Evolutionary conservation across 352 stramenopile species (phyloP).

Genomic region (Phytopythium sindhum): DNA sequence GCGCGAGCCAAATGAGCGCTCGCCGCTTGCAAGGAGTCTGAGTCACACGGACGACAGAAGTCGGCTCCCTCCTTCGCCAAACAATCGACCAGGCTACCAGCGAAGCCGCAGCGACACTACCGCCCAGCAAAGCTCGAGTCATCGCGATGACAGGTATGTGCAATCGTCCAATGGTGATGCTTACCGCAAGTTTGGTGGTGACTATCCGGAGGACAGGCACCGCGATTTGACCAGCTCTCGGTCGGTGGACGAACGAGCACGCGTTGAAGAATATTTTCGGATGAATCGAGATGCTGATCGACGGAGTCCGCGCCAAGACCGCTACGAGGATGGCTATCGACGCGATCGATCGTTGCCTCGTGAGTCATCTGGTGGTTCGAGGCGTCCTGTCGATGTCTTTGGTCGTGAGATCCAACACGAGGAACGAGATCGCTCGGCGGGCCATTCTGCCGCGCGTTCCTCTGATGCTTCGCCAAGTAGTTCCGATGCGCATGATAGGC

Average conservation of each 20-base stretch:
- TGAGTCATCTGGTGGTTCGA: neutral
- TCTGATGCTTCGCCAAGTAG: neutral
- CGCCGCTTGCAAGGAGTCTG: neutral
- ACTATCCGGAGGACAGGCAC: neutral
- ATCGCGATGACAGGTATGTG: slow-evolving; percentile 2
- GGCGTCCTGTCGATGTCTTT: neutral
- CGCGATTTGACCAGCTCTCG: neutral
- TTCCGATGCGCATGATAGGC: neutral
- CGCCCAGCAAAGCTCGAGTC: neutral
- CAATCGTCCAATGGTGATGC: neutral
- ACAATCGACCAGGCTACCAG: slow-evolving; percentile 2
- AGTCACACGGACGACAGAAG: slow-evolving; percentile 2
- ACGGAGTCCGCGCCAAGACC: neutral
- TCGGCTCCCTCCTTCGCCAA: neutral
- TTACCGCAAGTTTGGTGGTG: neutral
- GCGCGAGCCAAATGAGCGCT: neutral
- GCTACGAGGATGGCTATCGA: neutral
- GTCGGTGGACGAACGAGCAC: neutral
- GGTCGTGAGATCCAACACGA: neutral
- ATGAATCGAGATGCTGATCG: neutral
- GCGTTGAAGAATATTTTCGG: neutral
- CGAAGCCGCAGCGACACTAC: slow-evolving; percentile 3
- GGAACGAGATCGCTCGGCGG: neutral
- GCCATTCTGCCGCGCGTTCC: neutral
- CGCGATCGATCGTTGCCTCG: neutral